Percentiles rank a stretch among this genome's conserved stretches.
Evolutionary conservation across 225 moss, liverwort and hornwort species (phyloP).

Genomic region (Marchantia paleacea): DNA sequence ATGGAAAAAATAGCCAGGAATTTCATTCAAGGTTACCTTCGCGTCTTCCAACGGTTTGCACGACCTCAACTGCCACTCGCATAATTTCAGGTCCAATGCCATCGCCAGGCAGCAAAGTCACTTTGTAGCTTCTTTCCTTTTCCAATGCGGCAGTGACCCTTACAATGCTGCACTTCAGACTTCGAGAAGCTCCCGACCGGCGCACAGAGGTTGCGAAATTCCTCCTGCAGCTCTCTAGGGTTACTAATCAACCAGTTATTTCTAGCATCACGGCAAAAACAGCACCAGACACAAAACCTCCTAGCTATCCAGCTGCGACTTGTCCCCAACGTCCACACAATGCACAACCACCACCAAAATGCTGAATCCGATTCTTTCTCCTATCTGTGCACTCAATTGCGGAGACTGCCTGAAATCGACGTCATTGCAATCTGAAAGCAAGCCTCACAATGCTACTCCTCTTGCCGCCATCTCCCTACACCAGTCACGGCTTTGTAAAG

Average conservation of each 20-base stretch:
- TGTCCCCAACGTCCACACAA: neutral
- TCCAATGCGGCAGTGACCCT: neutral
- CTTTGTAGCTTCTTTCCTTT: conserved; percentile 46
- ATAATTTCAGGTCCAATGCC: conserved; percentile 96
- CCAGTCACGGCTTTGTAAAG: neutral
- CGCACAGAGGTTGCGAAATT: conserved; percentile 2
- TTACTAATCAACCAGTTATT: neutral
- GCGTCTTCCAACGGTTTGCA: conserved; percentile 62
- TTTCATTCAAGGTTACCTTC: conserved; percentile 44
- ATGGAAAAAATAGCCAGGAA: neutral
- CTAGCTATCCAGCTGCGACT: neutral
- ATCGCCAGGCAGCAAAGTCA: conserved; percentile 85
- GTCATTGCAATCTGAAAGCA: neutral
- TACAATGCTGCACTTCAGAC: neutral
- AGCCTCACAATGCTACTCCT: neutral
- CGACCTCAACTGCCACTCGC: conserved; percentile 72
- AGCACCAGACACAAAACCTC: neutral
- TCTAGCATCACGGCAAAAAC: neutral
- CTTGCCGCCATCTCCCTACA: neutral
- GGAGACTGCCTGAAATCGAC: too few relatives aligned
- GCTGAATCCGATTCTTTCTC: neutral
- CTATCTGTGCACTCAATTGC: too few relatives aligned
- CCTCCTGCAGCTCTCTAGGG: conserved; percentile 4
- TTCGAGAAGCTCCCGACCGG: neutral
- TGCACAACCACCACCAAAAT: neutral